Conservation (phyloP, 495 filamentous ascomycete species). For the Bacidia gigantensis region DNA sequence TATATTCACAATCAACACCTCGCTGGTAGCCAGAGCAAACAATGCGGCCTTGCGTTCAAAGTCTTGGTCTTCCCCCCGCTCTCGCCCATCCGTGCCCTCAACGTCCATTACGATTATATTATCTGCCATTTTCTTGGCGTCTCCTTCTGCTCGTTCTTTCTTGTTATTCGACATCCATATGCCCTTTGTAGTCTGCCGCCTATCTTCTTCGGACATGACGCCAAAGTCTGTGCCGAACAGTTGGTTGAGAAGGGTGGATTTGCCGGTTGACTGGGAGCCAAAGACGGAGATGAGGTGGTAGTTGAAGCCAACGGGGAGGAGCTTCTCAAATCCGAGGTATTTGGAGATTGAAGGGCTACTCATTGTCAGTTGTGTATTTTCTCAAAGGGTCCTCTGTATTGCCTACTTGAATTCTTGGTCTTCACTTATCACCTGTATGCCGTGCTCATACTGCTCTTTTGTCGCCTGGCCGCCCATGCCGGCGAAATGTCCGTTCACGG, state of each 20-base stretch:
- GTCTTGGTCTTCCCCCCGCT: conserved; percentile 95
- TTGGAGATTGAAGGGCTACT: conserved; percentile 61
- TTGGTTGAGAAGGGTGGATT: conserved; percentile 91
- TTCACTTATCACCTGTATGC: conserved; percentile 91
- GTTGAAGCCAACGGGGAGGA: conserved; percentile 84
- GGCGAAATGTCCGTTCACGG: conserved; percentile 84
- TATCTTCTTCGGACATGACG: conserved; percentile 84
- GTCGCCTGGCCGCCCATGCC: conserved; percentile 53
- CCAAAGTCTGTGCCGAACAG: conserved; percentile 92
- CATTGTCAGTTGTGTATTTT: background rate
- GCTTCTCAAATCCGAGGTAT: conserved; percentile 65
- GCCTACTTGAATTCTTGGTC: conserved; percentile 91
- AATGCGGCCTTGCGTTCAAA: conserved; percentile 96
- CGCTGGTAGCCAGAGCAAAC: conserved; percentile 92
- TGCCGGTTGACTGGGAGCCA: conserved; percentile 95
- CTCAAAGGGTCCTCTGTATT: background rate
- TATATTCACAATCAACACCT: conserved; percentile 96
- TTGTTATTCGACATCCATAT: conserved; percentile 99
- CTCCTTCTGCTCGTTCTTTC: conserved; percentile 23
- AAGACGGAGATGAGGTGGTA: conserved; percentile 99
- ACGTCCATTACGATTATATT: conserved; percentile 99
- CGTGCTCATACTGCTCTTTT: conserved; percentile 68
- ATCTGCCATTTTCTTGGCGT: conserved; percentile 59
- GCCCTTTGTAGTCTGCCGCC: conserved; percentile 93
- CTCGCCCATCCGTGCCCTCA: conserved; percentile 91